These are phyloP conservation scores for Panaeolus cyanescens DNA, from an alignment of 768 basidiomycete genomes.

Conservation along the genomic window DNA sequence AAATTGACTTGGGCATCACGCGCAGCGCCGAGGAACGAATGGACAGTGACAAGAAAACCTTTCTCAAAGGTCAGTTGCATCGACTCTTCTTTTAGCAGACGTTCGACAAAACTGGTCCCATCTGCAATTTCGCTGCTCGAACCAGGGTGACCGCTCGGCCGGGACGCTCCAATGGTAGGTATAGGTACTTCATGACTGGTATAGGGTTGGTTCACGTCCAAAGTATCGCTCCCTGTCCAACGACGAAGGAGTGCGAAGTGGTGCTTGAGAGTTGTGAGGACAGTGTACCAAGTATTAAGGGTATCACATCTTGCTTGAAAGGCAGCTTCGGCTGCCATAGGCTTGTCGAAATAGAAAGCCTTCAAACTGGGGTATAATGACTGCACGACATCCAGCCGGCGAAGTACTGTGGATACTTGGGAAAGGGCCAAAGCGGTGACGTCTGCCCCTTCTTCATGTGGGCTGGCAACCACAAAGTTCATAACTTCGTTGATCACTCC, in stretches of 20 bases:
- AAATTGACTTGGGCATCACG: conserved; percentile 86
- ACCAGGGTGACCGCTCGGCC: conserved; percentile 15
- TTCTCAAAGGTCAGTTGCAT: conserved; percentile 94
- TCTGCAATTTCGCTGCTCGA: conserved; percentile 52
- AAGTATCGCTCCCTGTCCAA: conserved; percentile 92
- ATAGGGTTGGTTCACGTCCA: conserved; percentile 85
- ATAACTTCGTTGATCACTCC: conserved; percentile 82
- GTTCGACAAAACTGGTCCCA: conserved; percentile 88
- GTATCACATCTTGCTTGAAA: conserved; percentile 89
- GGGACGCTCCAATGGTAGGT: conserved; percentile 26
- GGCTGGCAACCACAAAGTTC: conserved; percentile 61
- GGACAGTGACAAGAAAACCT: conserved; percentile 84
- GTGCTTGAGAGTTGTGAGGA: conserved; percentile 80
- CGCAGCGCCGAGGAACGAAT: conserved; percentile 81
- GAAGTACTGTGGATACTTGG: conserved; percentile 67
- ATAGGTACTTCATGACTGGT: conserved; percentile 62
- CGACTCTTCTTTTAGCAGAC: conserved; percentile 94
- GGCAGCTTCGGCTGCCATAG: conserved; percentile 57
- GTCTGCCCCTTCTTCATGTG: conserved; percentile 34
- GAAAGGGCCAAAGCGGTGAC: conserved; percentile 50
- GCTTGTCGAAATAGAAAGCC: conserved; percentile 79
- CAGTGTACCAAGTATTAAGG: conserved; percentile 89
- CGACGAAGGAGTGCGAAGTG: conserved; percentile 80
- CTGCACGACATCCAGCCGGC: conserved; percentile 78
- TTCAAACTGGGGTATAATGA: conserved; percentile 86